phyloP scores from a whole-genome alignment of 148 eudicot species.

The Pharnaceum exiguum region DNA sequence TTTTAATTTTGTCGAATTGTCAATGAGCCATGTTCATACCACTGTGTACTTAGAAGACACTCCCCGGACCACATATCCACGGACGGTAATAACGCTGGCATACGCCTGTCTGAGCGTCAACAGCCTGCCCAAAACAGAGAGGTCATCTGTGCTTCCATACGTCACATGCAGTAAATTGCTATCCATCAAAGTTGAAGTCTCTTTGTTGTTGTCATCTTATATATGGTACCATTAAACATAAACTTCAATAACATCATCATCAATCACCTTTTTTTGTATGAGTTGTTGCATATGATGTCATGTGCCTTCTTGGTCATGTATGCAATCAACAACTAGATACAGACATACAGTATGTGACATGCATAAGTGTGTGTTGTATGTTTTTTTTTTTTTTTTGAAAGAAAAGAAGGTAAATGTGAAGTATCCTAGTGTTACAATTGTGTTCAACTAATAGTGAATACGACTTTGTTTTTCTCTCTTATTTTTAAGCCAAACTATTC shows the following conservation, averaged over 20 bases:
- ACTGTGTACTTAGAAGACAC: background rate
- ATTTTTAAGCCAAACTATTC: no score
- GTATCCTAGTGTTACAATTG: no score
- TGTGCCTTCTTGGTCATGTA: background rate
- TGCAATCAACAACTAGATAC: conserved; percentile 1
- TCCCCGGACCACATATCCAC: background rate
- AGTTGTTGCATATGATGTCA: background rate
- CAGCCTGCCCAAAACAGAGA: background rate
- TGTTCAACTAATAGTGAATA: no score
- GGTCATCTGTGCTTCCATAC: background rate
- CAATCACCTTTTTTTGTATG: background rate
- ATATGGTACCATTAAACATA: no score
- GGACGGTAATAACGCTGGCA: background rate
- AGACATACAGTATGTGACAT: background rate
- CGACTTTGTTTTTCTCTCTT: no score
- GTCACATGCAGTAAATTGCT: conserved; percentile 14
- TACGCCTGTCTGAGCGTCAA: background rate
- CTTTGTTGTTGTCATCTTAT: no score
- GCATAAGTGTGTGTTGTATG: no score
- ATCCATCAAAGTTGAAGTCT: no score
- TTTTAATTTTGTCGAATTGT: background rate
- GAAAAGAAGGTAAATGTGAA: no score
- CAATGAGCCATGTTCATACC: background rate
- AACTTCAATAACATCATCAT: background rate
- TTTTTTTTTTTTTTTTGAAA: no score